phyloP scores from a whole-genome alignment of 768 basidiomycete genomes.

The Termitomyces sp. region DNA sequence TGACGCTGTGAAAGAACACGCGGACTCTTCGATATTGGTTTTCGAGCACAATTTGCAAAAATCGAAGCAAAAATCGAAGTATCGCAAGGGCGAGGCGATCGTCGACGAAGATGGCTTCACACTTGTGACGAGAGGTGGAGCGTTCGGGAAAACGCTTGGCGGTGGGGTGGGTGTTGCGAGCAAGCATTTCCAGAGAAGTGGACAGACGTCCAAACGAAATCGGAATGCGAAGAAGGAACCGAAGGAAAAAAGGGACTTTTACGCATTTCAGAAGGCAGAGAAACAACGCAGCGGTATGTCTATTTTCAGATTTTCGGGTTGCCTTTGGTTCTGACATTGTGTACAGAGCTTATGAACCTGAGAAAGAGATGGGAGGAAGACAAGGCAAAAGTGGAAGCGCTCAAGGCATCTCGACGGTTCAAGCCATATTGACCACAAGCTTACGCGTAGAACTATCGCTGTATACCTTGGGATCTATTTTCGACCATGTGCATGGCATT shows the following conservation, averaged over 20 bases:
- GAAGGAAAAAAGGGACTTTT: slow-evolving; percentile 76
- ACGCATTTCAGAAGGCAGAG: slow-evolving; percentile 89
- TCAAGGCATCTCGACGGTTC: slow-evolving; percentile 78
- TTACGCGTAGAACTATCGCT: not conserved
- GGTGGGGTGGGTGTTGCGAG: slow-evolving; percentile 67
- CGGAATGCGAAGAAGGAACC: slow-evolving; percentile 51
- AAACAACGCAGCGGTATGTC: slow-evolving; percentile 77
- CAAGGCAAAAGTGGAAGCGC: slow-evolving; percentile 78
- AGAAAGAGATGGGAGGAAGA: slow-evolving; percentile 86
- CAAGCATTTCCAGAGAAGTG: slow-evolving; percentile 62
- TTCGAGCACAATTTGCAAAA: slow-evolving; percentile 73
- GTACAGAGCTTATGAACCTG: slow-evolving; percentile 66
- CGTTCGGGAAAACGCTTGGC: slow-evolving; percentile 84
- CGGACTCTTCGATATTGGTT: slow-evolving; percentile 71
- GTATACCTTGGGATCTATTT: not conserved
- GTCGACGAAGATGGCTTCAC: slow-evolving; percentile 96
- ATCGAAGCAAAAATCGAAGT: slow-evolving; percentile 58
- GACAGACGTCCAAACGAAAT: slow-evolving; percentile 44
- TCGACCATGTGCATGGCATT: no score
- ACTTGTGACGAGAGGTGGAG: slow-evolving; percentile 88
- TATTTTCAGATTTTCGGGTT: slow-evolving; percentile 2
- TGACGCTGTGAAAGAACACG: slow-evolving; percentile 69
- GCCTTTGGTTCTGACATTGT: not conserved
- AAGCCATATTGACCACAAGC: slow-evolving; percentile 71
- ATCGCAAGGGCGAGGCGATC: slow-evolving; percentile 80